These are phyloP conservation scores for Colletotrichum shisoi DNA, from an alignment of 2,329 filamentous ascomycete genomes.

Conservation along the genomic window DNA sequence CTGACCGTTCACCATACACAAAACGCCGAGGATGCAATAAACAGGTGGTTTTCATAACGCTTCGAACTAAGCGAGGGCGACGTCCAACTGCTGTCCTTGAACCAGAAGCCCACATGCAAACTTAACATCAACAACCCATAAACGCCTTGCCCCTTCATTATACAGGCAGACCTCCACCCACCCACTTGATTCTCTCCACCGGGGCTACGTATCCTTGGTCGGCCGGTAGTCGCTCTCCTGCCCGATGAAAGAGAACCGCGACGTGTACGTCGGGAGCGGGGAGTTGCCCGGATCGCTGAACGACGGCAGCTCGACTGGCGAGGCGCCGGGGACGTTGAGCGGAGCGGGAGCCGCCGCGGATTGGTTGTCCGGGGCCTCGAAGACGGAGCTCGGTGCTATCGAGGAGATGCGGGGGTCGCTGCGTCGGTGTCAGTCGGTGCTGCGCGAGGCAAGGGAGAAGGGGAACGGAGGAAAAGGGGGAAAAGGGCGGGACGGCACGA, in stretches of 20 bases:
- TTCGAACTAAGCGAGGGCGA: neutral
- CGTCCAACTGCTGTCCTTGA: neutral
- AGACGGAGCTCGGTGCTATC: slow-evolving; percentile 23
- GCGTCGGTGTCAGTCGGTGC: neutral
- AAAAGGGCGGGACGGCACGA: too few relatives aligned
- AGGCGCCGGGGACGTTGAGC: neutral
- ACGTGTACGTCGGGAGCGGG: slow-evolving; percentile 48
- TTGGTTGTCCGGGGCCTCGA: slow-evolving; percentile 33
- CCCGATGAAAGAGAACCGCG: slow-evolving; percentile 46
- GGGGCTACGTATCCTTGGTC: neutral
- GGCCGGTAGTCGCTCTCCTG: slow-evolving; percentile 5
- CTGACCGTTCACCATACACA: neutral
- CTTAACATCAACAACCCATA: neutral
- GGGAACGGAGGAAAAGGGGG: too few relatives aligned
- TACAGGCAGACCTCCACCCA: too few relatives aligned
- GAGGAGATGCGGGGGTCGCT: slow-evolving; percentile 28
- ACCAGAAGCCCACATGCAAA: neutral
- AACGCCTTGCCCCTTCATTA: slow-evolving; percentile 9
- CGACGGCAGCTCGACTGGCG: slow-evolving; percentile 50
- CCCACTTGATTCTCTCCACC: neutral
- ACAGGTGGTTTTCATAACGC: too few relatives aligned
- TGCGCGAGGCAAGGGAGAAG: too few relatives aligned
- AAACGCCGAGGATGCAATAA: too few relatives aligned
- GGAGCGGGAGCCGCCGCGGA: slow-evolving; percentile 30
- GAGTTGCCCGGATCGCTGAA: slow-evolving; percentile 46